Percentiles rank a stretch among this genome's conserved stretches.
Evolutionary conservation across 2,329 filamentous ascomycete species (phyloP).

Genomic region (Elsinoe batatas): DNA sequence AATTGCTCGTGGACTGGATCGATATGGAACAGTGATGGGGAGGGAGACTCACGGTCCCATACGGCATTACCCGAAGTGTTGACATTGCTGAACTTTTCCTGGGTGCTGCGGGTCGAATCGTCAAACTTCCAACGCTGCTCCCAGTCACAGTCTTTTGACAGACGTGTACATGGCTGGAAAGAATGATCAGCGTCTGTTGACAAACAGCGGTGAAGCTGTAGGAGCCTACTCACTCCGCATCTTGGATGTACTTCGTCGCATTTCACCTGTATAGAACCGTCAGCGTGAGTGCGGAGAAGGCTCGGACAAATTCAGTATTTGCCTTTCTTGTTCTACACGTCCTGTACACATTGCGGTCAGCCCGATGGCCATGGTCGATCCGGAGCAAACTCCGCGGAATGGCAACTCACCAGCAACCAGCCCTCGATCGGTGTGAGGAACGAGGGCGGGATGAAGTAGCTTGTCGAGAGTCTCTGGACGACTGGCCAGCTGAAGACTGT

Average conservation of each 20-base stretch:
- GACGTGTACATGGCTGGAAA: conserved; percentile 41
- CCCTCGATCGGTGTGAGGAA: conserved; percentile 44
- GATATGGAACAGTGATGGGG: background rate
- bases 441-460: conserved; percentile 27
- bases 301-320: background rate
- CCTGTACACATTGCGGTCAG: conserved; percentile 15
- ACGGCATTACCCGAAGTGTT: conserved; percentile 42
- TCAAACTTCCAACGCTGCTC: conserved; percentile 39
- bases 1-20: background rate
- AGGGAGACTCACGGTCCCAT: conserved; percentile 44
- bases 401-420: conserved; percentile 41
- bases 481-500: conserved; percentile 4
- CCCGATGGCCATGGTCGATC: background rate
- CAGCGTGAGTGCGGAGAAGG: conserved; percentile 1
- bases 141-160: conserved; percentile 50
- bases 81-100: conserved; percentile 33
- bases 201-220: background rate
- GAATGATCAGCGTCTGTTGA: conserved; percentile 14
- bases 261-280: conserved; percentile 37
- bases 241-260: conserved; percentile 47
- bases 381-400: background rate
- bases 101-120: conserved; percentile 27
- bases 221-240: conserved; percentile 38
- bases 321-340: conserved; percentile 30
- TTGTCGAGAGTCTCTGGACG: conserved; percentile 11